phyloP scores from a whole-genome alignment of 805 yeast genomes.

The Pichia phayaonensis region DNA sequence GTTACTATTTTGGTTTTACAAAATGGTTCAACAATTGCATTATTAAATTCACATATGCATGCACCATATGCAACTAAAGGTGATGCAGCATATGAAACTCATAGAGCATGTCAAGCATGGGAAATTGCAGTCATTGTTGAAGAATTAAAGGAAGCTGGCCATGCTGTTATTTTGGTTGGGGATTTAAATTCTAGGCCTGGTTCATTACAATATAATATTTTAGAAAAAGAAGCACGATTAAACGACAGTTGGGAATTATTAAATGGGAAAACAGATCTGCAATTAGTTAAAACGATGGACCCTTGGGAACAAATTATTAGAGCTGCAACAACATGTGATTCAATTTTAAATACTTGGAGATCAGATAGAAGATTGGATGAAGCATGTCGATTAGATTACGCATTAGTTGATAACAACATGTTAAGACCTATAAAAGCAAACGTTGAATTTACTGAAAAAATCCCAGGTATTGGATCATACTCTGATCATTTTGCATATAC shows the following conservation, averaged over 20 bases:
- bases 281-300: conserved; percentile 36
- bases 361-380: conserved; percentile 43
- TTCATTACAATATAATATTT: conserved; percentile 68
- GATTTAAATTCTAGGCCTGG: conserved; percentile 89
- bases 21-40: conserved; percentile 48
- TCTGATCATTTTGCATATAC: conserved; percentile 91
- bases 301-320: conserved; percentile 55
- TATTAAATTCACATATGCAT: conserved; percentile 91
- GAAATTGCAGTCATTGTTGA: conserved; percentile 67
- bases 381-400: conserved; percentile 88
- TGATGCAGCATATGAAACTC: conserved; percentile 85
- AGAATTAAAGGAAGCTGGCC: conserved; percentile 61
- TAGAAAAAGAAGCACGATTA: conserved; percentile 61
- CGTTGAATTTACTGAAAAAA: conserved; percentile 65
- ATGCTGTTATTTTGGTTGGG: conserved; percentile 84
- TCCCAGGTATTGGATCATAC: conserved; percentile 64
- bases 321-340: conserved; percentile 90
- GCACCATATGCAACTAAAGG: conserved; percentile 85
- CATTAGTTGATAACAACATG: conserved; percentile 56
- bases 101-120: conserved; percentile 95
- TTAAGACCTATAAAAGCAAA: conserved; percentile 52
- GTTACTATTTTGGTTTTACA: conserved; percentile 59
- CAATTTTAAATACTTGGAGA: conserved; percentile 83
- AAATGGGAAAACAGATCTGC: conserved; percentile 41
- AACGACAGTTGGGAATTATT: conserved; percentile 76